Evolutionary conservation across 108 stramenopile genomes (phyloP), one percentile per base, ranked within the genome.

Genomic region (Parietichytrium sp.): DNA sequence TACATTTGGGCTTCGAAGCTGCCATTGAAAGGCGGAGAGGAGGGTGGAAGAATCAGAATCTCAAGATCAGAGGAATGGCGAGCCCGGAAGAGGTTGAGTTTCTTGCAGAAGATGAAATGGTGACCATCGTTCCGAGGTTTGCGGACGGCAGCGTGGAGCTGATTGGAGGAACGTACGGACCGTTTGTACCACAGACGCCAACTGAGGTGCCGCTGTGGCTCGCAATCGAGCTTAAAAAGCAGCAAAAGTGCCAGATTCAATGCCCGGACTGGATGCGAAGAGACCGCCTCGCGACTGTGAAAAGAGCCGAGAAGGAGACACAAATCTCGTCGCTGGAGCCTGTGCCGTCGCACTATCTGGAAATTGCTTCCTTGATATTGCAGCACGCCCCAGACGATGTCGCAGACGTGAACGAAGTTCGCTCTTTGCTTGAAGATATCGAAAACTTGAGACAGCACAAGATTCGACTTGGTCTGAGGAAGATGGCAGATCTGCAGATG

Each of bases 191-290:
- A 4, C 31, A 48, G 23, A 79, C 54, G 38, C 47, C 82, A 4
- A 49, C 49, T n/a, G 47, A 61, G 16, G 82, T 83, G 29, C 82
- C 82, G n/a, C 52, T 83, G 10, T 83, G 82, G 82, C 77, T 83
- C 33, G 82, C 82, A 2, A 42, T 83, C 0, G 51, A 51, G 42
- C 82, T 83, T 12, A 29, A 52, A 6, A 78, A 83, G 23, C 49
- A 78, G 49, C 33, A 79, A 15, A 77, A 78, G 15, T 83, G 82
- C 42, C 81, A 54, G 18, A 29, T 81, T 7, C 61, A 72, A 42
- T 72, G 61, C 33, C 61, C 61, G 1, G 0, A 33, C 7, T 72
- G 61, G 61, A 72, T 72, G 61, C 36, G 38, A 47, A 42, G 20
- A 6, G 61, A 72, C 10, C 38, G 25, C 38, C 61, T 72, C 6